Percentiles rank a stretch among this genome's conserved stretches.
These are phyloP conservation scores for rapeseed (Brassica napus) DNA, from an alignment of 345 rosid genomes.

Conservation along the genomic window DNA sequence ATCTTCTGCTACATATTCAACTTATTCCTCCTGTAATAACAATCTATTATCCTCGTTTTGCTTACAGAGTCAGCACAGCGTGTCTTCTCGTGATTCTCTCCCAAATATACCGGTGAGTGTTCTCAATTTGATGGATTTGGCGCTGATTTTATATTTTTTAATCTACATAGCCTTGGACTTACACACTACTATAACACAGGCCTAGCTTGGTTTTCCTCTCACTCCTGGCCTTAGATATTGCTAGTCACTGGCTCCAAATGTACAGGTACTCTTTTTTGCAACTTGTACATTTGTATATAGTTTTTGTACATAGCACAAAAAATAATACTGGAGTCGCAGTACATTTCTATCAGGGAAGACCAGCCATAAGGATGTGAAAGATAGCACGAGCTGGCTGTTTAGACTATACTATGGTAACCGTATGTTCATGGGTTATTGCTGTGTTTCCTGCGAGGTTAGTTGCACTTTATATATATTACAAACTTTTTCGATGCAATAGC, in stretches of 20 bases:
- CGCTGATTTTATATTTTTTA: not conserved
- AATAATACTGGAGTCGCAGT: constrained; percentile 53
- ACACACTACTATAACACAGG: constrained; percentile 45
- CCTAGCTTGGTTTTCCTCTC: constrained; percentile 87
- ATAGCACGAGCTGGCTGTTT: constrained; percentile 92
- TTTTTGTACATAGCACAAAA: not conserved
- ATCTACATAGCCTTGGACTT: constrained; percentile 6
- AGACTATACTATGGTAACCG: constrained; percentile 90
- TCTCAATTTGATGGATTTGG: not conserved
- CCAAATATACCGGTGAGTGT: constrained; percentile 66
- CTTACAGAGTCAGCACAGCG: constrained; percentile 90
- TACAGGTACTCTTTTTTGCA: constrained; percentile 59
- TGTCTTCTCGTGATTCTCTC: constrained; percentile 89
- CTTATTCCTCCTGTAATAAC: not conserved
- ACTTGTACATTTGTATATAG: not conserved
- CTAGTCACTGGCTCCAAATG: constrained; percentile 97
- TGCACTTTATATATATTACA: not conserved
- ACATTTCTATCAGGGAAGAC: constrained; percentile 84
- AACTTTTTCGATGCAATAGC: not conserved
- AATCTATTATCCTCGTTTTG: constrained; percentile 1
- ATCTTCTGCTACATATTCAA: not conserved
- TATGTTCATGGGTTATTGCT: constrained; percentile 90
- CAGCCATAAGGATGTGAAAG: constrained; percentile 94
- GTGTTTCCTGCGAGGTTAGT: constrained; percentile 86
- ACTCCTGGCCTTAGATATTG: constrained; percentile 84